phyloP scores from a whole-genome alignment of 1,284 basidiomycete species.

The Trametes sp. region DNA sequence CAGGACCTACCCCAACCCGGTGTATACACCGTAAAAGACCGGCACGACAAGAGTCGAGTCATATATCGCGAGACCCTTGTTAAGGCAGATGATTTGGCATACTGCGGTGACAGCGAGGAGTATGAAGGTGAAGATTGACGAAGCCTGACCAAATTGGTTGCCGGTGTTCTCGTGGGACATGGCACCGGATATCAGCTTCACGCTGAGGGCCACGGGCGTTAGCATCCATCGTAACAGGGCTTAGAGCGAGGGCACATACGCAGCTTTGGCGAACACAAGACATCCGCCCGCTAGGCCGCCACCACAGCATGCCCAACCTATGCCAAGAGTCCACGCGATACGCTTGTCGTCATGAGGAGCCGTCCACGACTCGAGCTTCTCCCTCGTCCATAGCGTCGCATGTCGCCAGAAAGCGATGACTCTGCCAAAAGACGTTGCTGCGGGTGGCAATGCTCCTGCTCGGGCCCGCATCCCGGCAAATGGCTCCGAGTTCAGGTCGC shows the following conservation, averaged over 20 bases:
- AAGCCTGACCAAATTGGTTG: constrained; percentile 85
- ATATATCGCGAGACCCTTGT: constrained; percentile 83
- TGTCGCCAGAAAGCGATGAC: constrained; percentile 50
- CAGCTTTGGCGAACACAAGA: constrained; percentile 91
- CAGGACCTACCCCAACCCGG: constrained; percentile 59
- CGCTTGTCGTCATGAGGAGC: constrained; percentile 82
- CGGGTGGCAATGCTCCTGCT: constrained; percentile 31
- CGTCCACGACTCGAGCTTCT: constrained; percentile 78
- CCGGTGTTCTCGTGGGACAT: constrained; percentile 80
- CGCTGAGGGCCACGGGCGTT: constrained; percentile 48
- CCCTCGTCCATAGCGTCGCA: constrained; percentile 61
- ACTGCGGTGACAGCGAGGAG: constrained; percentile 83
- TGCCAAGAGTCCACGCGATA: constrained; percentile 88
- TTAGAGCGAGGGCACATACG: constrained; percentile 55
- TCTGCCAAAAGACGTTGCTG: constrained; percentile 42
- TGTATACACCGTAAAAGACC: constrained; percentile 76
- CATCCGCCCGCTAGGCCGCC: constrained; percentile 89
- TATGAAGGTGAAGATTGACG: constrained; percentile 85
- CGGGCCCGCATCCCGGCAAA: constrained; percentile 53
- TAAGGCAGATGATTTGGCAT: constrained; percentile 89
- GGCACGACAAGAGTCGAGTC: constrained; percentile 81
- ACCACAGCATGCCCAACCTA: constrained; percentile 91
- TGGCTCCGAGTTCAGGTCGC: constrained; percentile 67
- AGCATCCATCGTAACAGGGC: neutral
- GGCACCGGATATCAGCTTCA: constrained; percentile 78